phyloP scores from a whole-genome alignment of 495 filamentous ascomycete species.

The Sphaerosporella brunnea region DNA sequence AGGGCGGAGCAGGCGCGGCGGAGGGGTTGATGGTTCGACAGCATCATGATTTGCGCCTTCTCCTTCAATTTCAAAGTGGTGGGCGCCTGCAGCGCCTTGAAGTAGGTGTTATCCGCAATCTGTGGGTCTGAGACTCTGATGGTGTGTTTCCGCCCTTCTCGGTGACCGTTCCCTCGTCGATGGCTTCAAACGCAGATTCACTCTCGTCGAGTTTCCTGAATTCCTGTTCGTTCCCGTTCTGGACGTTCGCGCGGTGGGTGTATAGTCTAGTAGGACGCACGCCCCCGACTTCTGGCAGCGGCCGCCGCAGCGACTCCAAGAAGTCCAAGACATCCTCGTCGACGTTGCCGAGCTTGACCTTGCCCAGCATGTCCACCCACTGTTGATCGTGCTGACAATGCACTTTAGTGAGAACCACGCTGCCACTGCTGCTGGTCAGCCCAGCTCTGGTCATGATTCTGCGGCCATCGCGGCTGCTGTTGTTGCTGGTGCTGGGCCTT shows the following conservation, averaged over 20 bases:
- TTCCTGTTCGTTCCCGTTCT: slow-evolving; percentile 16
- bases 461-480: too few species aligned
- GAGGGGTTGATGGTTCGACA: slow-evolving; percentile 29
- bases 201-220: slow-evolving; percentile 8
- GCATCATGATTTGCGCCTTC: slow-evolving; percentile 32
- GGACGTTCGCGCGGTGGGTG: slow-evolving; percentile 12
- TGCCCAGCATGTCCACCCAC: slow-evolving; percentile 17
- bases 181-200: slow-evolving; percentile 9
- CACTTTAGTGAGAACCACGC: slow-evolving; percentile 11
- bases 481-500: too few species aligned
- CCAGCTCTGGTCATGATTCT: too few species aligned
- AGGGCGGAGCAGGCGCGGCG: too few species aligned
- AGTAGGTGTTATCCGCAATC: neutral
- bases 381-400: slow-evolving; percentile 15
- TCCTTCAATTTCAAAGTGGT: slow-evolving; percentile 27
- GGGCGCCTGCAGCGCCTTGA: slow-evolving; percentile 12
- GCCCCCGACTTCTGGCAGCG: slow-evolving; percentile 8
- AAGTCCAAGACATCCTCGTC: slow-evolving; percentile 7
- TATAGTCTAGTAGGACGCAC: slow-evolving; percentile 21
- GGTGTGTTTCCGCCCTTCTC: neutral
- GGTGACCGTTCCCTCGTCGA: slow-evolving; percentile 6
- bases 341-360: slow-evolving; percentile 14
- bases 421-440: too few species aligned
- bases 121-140: neutral
- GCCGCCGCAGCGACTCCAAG: slow-evolving; percentile 10